Evolutionary conservation across 257 asterid species (phyloP).

Genomic region (Nicotiana undulata): DNA sequence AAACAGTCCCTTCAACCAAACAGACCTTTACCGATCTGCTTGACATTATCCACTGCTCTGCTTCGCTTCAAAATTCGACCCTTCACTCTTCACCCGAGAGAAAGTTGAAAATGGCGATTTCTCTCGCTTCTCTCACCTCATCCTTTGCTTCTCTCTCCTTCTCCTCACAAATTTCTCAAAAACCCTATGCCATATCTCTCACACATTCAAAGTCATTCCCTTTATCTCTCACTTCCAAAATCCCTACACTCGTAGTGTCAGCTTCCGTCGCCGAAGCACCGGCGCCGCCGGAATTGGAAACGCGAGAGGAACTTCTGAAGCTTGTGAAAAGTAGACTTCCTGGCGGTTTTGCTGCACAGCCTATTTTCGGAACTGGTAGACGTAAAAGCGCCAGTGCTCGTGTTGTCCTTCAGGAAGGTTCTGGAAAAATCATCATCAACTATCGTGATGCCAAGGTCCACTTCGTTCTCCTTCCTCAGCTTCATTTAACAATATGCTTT

Average conservation of each 20-base stretch:
- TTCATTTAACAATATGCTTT: neutral
- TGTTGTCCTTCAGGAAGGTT: constrained; percentile 92
- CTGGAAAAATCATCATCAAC: constrained; percentile 72
- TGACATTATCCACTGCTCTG: neutral
- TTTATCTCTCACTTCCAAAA: constrained; percentile 22
- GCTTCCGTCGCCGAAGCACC: constrained; percentile 40
- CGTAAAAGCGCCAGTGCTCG: constrained; percentile 89
- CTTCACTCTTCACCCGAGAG: neutral
- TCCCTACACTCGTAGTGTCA: constrained; percentile 25
- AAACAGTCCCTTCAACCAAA: neutral
- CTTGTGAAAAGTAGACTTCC: constrained; percentile 85
- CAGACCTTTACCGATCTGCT: neutral
- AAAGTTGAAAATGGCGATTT: constrained; percentile 31
- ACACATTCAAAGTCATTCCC: constrained; percentile 26
- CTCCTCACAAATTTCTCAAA: constrained; percentile 62
- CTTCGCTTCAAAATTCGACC: neutral
- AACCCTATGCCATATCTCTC: constrained; percentile 36
- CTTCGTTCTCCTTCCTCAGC: neutral
- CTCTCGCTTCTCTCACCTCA: constrained; percentile 56
- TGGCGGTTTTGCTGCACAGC: constrained; percentile 95
- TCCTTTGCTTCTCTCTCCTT: constrained; percentile 76
- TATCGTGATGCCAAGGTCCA: constrained; percentile 87
- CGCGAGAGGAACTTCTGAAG: constrained; percentile 41
- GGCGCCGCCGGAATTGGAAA: constrained; percentile 32
- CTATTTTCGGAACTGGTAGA: constrained; percentile 76